Conservation (phyloP, 148 eudicot species). For the Vaccinium darrowii region DNA sequence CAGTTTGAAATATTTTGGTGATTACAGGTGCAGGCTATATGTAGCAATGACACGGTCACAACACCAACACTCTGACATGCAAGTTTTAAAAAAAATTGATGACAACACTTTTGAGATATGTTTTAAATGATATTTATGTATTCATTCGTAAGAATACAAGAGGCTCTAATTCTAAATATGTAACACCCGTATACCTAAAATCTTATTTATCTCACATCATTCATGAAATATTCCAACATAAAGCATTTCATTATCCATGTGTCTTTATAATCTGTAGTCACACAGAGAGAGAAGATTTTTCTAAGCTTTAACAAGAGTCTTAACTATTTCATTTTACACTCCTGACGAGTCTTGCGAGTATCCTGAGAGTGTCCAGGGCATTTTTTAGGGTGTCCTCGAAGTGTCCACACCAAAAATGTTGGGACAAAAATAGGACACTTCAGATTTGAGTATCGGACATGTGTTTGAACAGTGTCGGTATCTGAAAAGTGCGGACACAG, state of each 20-base stretch:
- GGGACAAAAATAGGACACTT: background rate
- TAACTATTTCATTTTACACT: too few relatives aligned
- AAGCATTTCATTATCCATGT: background rate
- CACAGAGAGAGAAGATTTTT: background rate
- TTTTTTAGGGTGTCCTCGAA: background rate
- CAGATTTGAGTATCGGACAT: background rate
- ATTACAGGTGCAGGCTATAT: background rate
- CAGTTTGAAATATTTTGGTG: conserved; percentile 1
- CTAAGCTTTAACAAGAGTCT: background rate
- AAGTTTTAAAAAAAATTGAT: background rate
- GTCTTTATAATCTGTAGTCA: background rate
- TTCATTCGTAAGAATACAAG: background rate
- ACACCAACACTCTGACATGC: background rate
- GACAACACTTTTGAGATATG: background rate
- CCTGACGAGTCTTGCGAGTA: background rate
- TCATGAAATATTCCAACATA: background rate
- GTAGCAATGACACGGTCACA: background rate
- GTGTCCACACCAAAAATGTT: background rate
- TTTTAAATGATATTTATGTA: background rate
- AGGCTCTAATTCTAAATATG: background rate
- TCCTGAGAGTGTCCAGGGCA: background rate
- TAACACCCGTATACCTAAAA: background rate
- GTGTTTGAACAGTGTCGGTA: background rate
- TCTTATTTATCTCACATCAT: background rate
- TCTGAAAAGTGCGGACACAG: background rate